Conservation (phyloP, 2,329 filamentous ascomycete species). For the Alternaria novae-zelandiae region DNA sequence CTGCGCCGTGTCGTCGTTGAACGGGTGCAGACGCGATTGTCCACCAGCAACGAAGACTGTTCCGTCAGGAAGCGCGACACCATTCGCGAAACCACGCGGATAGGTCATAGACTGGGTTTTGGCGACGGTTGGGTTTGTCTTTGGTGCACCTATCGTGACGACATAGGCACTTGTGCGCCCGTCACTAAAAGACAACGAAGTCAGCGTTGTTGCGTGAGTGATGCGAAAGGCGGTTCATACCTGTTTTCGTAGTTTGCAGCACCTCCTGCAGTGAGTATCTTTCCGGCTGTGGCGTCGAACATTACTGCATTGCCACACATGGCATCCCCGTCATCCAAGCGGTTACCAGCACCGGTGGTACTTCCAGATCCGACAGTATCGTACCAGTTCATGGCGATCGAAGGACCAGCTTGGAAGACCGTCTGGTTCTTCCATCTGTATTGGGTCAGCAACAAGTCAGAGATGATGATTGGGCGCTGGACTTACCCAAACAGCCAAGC, state of each 20-base stretch:
- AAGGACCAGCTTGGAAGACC: constrained; percentile 64
- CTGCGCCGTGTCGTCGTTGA: constrained; percentile 28
- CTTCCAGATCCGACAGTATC: constrained; percentile 53
- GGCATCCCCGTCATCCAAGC: constrained; percentile 55
- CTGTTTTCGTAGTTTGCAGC: constrained; percentile 50
- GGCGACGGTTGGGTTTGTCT: constrained; percentile 24
- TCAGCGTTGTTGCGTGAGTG: neutral
- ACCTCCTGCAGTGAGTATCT: constrained; percentile 63
- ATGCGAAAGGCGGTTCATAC: neutral
- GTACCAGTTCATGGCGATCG: constrained; percentile 65
- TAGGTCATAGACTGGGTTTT: constrained; percentile 34
- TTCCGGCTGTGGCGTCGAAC: constrained; percentile 61
- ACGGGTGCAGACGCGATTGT: constrained; percentile 18
- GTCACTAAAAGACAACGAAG: constrained; percentile 17
- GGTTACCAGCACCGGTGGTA: constrained; percentile 51
- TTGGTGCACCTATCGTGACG: constrained; percentile 55
- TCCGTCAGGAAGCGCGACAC: constrained; percentile 43
- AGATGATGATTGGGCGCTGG: neutral
- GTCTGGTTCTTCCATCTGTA: constrained; percentile 52
- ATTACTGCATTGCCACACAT: constrained; percentile 65
- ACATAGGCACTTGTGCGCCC: constrained; percentile 57
- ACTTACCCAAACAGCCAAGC: constrained; percentile 57
- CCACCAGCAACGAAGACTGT: constrained; percentile 44
- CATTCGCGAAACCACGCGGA: constrained; percentile 35
- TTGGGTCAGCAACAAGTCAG: neutral